phyloP scores from a whole-genome alignment of 306 rosid species.

The apple (Malus domestica) region DNA sequence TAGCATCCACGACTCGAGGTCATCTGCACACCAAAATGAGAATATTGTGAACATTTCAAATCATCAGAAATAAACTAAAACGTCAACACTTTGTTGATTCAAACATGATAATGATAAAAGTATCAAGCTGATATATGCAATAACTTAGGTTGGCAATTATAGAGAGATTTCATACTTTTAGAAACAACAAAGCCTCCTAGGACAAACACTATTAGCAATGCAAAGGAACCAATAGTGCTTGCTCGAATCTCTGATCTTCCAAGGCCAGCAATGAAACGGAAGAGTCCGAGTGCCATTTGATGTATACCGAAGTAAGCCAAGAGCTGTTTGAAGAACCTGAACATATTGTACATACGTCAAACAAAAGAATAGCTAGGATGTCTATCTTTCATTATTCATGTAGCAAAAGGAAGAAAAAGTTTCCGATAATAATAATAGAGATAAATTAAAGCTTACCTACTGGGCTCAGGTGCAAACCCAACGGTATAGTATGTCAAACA shows the following conservation, averaged over 20 bases:
- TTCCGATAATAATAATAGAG: neutral
- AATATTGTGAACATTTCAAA: neutral
- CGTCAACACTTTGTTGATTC: neutral
- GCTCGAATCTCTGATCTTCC: constrained; percentile 54
- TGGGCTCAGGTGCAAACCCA: constrained; percentile 52
- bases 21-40: constrained; percentile 19
- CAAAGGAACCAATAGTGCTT: constrained; percentile 48
- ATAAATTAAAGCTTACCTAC: constrained; percentile 27
- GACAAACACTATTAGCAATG: constrained; percentile 37
- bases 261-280: constrained; percentile 45
- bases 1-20: constrained; percentile 39
- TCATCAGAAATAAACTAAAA: neutral
- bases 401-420: neutral
- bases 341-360: neutral
- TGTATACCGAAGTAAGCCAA: constrained; percentile 38
- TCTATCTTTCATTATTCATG: neutral
- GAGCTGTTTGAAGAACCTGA: constrained; percentile 53
- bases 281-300: constrained; percentile 61
- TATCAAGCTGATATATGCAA: neutral
- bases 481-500: constrained; percentile 37
- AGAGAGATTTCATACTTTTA: constrained; percentile 24
- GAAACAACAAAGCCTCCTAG: constrained; percentile 62
- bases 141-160: neutral
- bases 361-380: neutral
- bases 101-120: neutral